These are phyloP conservation scores for Microsporum ferrugineum DNA, from an alignment of 2,329 filamentous ascomycete genomes.

Conservation along the genomic window DNA sequence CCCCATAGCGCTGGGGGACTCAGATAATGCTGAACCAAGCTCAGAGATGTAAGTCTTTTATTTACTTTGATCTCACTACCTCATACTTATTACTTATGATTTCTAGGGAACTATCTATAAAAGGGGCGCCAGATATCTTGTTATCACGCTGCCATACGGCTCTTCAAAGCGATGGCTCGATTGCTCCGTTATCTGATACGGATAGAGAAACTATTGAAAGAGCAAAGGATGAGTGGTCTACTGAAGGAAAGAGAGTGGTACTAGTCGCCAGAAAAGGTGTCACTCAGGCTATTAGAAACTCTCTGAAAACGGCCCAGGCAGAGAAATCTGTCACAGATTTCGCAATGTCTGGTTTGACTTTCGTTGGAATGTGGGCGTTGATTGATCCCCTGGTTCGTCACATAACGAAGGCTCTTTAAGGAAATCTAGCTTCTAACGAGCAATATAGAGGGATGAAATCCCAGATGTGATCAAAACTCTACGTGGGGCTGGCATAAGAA, in stretches of 20 bases:
- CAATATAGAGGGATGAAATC: constrained; percentile 42
- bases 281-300: constrained; percentile 39
- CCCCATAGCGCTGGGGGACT: constrained; percentile 12
- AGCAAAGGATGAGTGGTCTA: constrained; percentile 58
- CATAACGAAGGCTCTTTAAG: not conserved
- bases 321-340: constrained; percentile 49
- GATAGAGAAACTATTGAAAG: constrained; percentile 41
- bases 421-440: not conserved
- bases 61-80: not conserved
- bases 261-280: constrained; percentile 53
- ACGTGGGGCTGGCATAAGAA: constrained; percentile 58
- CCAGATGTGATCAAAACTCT: constrained; percentile 50
- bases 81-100: not conserved
- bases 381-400: constrained; percentile 43
- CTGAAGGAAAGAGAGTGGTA: constrained; percentile 56
- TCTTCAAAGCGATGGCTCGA: constrained; percentile 45
- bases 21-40: not conserved
- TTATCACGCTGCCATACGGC: constrained; percentile 51
- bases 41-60: constrained; percentile 26
- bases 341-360: constrained; percentile 38
- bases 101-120: constrained; percentile 48
- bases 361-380: constrained; percentile 48
- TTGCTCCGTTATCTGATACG: constrained; percentile 39
- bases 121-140: constrained; percentile 66
- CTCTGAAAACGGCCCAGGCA: constrained; percentile 36